Evolutionary conservation across 1,139 yeast genomes (phyloP).

Genomic region (Hyphopichia khmerensis): DNA sequence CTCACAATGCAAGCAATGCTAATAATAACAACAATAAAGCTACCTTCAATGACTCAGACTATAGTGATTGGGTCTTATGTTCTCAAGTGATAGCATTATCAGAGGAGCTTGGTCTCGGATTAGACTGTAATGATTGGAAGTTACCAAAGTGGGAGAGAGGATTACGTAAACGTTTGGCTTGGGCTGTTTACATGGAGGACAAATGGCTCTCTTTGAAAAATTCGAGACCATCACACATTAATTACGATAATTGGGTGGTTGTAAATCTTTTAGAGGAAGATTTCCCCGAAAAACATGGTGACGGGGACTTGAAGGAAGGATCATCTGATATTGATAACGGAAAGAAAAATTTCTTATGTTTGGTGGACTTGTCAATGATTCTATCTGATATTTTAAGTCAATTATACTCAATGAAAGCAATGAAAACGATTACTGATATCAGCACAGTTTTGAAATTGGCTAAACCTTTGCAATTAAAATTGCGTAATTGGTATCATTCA

Average conservation of each 20-base stretch:
- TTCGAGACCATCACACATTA: constrained; percentile 75
- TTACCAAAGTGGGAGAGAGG: constrained; percentile 93
- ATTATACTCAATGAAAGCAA: constrained; percentile 69
- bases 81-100: constrained; percentile 84
- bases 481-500: constrained; percentile 83
- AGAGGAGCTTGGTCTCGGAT: constrained; percentile 82
- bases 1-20: constrained; percentile 8
- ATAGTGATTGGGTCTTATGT: constrained; percentile 80
- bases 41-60: constrained; percentile 39
- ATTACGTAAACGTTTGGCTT: constrained; percentile 75
- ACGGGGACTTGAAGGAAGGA: constrained; percentile 57
- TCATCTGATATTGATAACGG: constrained; percentile 74
- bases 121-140: constrained; percentile 85
- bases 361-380: constrained; percentile 67
- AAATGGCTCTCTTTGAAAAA: constrained; percentile 83
- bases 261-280: constrained; percentile 64
- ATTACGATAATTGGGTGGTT: constrained; percentile 70
- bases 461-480: constrained; percentile 77
- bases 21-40: constrained; percentile 6
- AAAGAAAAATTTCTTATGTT: constrained; percentile 63
- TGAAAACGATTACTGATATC: constrained; percentile 54
- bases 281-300: constrained; percentile 67
- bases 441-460: constrained; percentile 70
- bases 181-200: constrained; percentile 91
- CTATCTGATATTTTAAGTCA: constrained; percentile 69